Conservation (phyloP, 345 rosid species). For the Diplotaxis tenuifolia region DNA sequence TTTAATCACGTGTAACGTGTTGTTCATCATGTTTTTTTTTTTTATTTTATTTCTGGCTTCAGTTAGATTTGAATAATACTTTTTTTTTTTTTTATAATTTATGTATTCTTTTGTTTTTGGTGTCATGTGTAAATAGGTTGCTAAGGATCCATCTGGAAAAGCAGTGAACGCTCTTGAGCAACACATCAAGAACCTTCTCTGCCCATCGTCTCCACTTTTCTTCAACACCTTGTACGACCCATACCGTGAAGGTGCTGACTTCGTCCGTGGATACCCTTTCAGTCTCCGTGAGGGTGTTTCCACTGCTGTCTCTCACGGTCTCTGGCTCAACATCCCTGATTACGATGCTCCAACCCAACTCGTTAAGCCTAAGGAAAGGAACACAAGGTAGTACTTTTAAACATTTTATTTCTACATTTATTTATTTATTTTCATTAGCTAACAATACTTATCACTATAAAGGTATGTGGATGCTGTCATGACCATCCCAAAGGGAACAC, state of each 20-base stretch:
- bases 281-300: constrained; percentile 89
- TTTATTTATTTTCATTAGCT: background rate
- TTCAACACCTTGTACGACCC: constrained; percentile 93
- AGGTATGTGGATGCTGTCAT: constrained; percentile 89
- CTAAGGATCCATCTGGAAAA: constrained; percentile 39
- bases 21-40: background rate
- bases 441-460: background rate
- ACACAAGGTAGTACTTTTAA: constrained; percentile 52
- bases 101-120: background rate
- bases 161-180: constrained; percentile 88
- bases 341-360: constrained; percentile 96
- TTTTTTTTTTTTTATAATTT: background rate
- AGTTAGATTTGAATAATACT: background rate
- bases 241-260: constrained; percentile 78
- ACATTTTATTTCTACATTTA: background rate
- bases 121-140: background rate
- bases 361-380: constrained; percentile 89
- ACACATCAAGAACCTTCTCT: constrained; percentile 77
- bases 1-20: constrained; percentile 33
- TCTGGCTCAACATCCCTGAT: constrained; percentile 96
- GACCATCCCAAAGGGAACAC: constrained; percentile 92
- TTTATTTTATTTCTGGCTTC: background rate
- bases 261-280: constrained; percentile 93
- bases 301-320: constrained; percentile 87
- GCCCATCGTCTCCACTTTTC: constrained; percentile 79